A percentile compares a stretch with the other conserved stretches of the same genome.
Evolutionary conservation across 495 filamentous ascomycete species (phyloP).

Genomic region (Xylaria venustula): DNA sequence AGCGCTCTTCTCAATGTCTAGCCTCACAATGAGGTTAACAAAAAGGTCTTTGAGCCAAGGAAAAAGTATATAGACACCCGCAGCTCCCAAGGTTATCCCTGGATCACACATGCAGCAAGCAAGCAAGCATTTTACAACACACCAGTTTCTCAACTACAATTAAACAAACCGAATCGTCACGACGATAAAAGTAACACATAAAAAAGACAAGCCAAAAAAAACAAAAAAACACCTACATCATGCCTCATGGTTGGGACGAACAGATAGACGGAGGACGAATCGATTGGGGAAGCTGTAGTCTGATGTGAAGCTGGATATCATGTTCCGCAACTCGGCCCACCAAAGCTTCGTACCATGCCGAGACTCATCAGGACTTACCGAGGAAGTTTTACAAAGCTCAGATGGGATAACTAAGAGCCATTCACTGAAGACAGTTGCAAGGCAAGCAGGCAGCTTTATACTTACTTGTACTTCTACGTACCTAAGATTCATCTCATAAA

Average conservation of each 20-base stretch:
- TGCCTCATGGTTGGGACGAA: neutral
- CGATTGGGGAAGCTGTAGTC: constrained; percentile 19
- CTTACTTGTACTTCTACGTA: no score
- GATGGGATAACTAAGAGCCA: no score
- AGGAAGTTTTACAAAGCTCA: no score
- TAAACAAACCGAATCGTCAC: neutral
- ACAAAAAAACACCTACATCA: no score
- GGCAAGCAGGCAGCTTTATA: no score
- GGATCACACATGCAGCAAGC: neutral
- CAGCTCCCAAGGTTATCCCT: neutral
- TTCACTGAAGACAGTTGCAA: no score
- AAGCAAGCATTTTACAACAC: neutral
- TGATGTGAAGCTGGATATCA: constrained; percentile 8
- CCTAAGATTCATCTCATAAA: no score
- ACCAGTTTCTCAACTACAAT: neutral
- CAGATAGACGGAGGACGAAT: constrained; percentile 14
- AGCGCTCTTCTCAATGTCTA: no score
- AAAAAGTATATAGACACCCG: neutral
- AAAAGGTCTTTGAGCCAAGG: neutral
- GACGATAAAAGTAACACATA: neutral
- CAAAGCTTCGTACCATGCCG: no score
- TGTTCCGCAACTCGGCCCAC: no score
- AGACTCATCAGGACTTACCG: no score
- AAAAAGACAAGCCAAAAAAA: no score
- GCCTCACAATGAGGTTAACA: neutral